These are phyloP conservation scores for Fusarium annulatum DNA, from an alignment of 2,329 filamentous ascomycete genomes.

Conservation along the genomic window DNA sequence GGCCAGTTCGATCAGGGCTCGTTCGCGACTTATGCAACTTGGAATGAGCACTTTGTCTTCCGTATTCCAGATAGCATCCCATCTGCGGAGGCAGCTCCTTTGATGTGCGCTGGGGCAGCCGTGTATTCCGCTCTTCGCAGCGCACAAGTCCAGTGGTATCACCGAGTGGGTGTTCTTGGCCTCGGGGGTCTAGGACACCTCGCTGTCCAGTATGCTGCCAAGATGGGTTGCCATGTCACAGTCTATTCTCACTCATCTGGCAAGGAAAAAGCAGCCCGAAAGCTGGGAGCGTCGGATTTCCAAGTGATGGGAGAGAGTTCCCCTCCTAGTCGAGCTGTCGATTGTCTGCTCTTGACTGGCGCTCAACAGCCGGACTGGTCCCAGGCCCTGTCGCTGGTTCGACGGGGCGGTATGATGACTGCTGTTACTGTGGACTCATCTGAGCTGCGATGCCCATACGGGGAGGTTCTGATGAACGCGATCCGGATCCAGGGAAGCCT, in stretches of 20 bases:
- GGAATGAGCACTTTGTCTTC: background rate
- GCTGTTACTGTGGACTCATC: fast-evolving
- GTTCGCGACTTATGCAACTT: background rate
- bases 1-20: background rate
- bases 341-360: fast-evolving
- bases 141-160: background rate
- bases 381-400: fast-evolving
- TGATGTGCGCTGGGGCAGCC: background rate
- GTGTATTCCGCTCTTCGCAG: background rate
- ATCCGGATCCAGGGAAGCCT: background rate
- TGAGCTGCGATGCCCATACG: background rate
- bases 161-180: background rate
- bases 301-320: background rate
- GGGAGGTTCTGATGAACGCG: background rate
- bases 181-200: background rate
- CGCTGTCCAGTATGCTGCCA: background rate
- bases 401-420: fast-evolving
- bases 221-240: background rate
- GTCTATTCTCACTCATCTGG: background rate
- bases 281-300: background rate
- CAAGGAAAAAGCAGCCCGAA: background rate
- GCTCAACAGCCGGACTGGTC: fast-evolving
- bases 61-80: background rate
- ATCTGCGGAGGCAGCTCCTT: background rate
- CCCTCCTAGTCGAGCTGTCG: background rate